These are phyloP conservation scores for Atkinsonella hypoxylon DNA, from an alignment of 2,329 filamentous ascomycete genomes.

Conservation along the genomic window DNA sequence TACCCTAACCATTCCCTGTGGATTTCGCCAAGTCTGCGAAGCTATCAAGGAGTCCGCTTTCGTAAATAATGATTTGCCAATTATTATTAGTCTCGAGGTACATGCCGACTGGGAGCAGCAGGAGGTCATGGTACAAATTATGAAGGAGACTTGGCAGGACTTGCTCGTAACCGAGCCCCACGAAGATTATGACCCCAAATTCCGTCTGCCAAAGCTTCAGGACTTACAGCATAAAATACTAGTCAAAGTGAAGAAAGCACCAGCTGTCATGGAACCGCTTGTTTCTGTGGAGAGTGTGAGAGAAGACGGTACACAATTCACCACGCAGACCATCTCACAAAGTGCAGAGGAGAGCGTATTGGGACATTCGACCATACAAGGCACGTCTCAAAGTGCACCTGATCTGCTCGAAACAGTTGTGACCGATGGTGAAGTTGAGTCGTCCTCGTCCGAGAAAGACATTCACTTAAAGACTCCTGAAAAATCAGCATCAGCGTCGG, in stretches of 20 bases:
- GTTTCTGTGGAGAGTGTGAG: background rate
- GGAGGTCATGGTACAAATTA: slow-evolving; percentile 84
- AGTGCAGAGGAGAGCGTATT: background rate
- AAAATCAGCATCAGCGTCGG: slow-evolving; percentile 3
- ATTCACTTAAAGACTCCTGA: slow-evolving; percentile 5
- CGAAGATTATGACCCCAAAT: slow-evolving; percentile 37
- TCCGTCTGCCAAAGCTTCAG: slow-evolving; percentile 54
- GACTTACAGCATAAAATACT: slow-evolving; percentile 70
- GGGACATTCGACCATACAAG: background rate
- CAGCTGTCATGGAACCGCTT: slow-evolving; percentile 19
- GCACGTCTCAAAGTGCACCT: slow-evolving; percentile 8
- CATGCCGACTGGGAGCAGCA: slow-evolving; percentile 77
- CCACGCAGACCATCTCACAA: slow-evolving; percentile 16
- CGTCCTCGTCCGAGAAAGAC: slow-evolving; percentile 34
- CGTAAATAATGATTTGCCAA: slow-evolving; percentile 58
- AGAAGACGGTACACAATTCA: slow-evolving; percentile 4
- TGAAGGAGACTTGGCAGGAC: slow-evolving; percentile 76
- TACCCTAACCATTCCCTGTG: slow-evolving; percentile 74
- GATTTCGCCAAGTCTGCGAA: slow-evolving; percentile 76
- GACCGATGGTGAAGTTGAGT: slow-evolving; percentile 23
- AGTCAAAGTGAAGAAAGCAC: slow-evolving; percentile 62
- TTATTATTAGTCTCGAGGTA: slow-evolving; percentile 89
- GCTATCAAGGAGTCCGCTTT: slow-evolving; percentile 74
- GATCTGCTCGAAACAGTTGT: slow-evolving; percentile 17
- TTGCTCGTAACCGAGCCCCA: slow-evolving; percentile 52